phyloP scores from a whole-genome alignment of 2,329 filamentous ascomycete species.

The Xylariales sp. region DNA sequence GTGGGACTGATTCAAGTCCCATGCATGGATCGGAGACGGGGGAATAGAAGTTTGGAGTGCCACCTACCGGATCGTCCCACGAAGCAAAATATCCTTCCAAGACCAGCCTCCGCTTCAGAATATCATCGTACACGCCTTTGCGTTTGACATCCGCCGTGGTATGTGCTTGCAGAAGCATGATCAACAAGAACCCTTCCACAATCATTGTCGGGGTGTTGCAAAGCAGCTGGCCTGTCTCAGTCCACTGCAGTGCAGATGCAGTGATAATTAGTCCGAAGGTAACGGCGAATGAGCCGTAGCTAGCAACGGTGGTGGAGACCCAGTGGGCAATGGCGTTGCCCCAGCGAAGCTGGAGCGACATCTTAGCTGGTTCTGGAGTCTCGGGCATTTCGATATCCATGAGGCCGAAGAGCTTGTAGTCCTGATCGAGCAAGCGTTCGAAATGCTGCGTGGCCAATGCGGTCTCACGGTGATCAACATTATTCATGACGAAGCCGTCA shows the following conservation, averaged over 20 bases:
- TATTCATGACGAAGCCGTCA: conserved; percentile 40
- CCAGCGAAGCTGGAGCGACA: neutral
- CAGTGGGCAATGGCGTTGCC: neutral
- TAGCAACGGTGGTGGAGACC: neutral
- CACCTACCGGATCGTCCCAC: no score
- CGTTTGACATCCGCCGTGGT: conserved; percentile 22
- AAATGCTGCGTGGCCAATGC: conserved; percentile 4
- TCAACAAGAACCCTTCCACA: conserved; percentile 25
- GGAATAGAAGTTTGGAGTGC: no score
- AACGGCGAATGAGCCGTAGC: conserved; percentile 3
- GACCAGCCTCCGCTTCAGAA: conserved; percentile 10
- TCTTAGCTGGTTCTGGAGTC: neutral
- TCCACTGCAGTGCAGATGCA: conserved; percentile 27
- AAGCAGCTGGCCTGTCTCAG: conserved; percentile 27
- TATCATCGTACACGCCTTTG: conserved; percentile 17
- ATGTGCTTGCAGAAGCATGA: conserved; percentile 29
- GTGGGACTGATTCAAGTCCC: no score
- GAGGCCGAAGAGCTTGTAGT: conserved; percentile 1
- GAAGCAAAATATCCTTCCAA: conserved; percentile 1
- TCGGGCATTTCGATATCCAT: conserved; percentile 5
- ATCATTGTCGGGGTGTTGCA: conserved; percentile 31
- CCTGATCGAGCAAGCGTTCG: conserved; percentile 1
- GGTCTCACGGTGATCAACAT: conserved; percentile 29
- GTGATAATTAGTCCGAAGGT: conserved; percentile 16
- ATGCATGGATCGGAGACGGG: no score